A percentile compares a stretch with the other conserved stretches of the same genome.
These are phyloP conservation scores for Phtheirospermum japonicum DNA, from an alignment of 257 asterid genomes.

Conservation along the genomic window DNA sequence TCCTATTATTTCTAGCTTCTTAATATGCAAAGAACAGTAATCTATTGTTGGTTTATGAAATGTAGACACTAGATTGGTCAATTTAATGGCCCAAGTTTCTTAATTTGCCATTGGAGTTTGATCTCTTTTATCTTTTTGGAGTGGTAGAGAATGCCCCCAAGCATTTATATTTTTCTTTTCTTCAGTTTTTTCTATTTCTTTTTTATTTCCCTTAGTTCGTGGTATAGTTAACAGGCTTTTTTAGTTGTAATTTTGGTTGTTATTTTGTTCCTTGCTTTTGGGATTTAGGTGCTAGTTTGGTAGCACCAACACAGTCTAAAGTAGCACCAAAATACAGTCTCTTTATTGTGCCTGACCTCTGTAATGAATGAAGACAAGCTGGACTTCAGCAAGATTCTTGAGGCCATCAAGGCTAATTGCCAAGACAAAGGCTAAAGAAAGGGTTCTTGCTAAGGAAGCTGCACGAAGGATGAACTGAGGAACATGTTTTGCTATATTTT, in stretches of 20 bases:
- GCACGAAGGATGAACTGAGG: constrained; percentile 47
- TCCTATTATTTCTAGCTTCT: background rate
- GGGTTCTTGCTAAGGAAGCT: constrained; percentile 52
- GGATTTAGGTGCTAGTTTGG: too few relatives aligned
- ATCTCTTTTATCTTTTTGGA: too few relatives aligned
- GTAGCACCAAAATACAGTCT: constrained; percentile 56
- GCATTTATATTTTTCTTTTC: too few relatives aligned
- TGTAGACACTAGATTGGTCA: background rate
- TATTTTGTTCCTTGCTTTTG: too few relatives aligned
- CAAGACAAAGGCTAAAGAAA: constrained; percentile 53
- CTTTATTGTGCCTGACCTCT: constrained; percentile 51
- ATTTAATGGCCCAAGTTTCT: too few relatives aligned
- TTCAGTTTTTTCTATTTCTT: too few relatives aligned
- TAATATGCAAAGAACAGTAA: background rate
- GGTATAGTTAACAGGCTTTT: too few relatives aligned
- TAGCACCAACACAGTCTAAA: too few relatives aligned
- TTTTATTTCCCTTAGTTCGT: too few relatives aligned
- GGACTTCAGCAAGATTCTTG: constrained; percentile 54
- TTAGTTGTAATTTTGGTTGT: too few relatives aligned
- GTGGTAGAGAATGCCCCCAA: too few relatives aligned
- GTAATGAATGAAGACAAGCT: constrained; percentile 60
- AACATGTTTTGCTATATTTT: background rate
- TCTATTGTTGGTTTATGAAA: background rate
- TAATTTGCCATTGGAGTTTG: too few relatives aligned
- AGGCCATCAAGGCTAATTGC: constrained; percentile 64